Evolutionary conservation across 1,284 basidiomycete species (phyloP), one percentile per base, ranked within the genome.

Genomic region (Apiotrichum montevideense): DNA sequence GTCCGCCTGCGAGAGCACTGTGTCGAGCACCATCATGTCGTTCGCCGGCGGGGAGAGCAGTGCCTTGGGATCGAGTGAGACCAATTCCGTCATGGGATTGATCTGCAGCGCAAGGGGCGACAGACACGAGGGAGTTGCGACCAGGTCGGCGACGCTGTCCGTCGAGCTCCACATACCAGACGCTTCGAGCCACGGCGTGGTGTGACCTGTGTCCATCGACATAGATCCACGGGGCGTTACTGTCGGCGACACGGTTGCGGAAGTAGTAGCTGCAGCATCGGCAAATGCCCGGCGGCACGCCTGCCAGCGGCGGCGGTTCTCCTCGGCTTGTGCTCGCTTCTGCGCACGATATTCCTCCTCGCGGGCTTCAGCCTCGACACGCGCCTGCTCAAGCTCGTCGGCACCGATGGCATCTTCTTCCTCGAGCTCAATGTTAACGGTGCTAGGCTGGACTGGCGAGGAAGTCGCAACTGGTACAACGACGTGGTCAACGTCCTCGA

Each of bases 381-480:
- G 56, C 7, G 69, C 72, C 8, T 52, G 56, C 43, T 74, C 72
- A 3, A 74, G 56, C 46, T 74, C 72, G 13, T 59, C 71, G 1
- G 71, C 66, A 1, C 72, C 72, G 49, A 74, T 71, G 4, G 68
- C 68, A 43, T 63, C 61, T 35, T 57, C 58, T 13, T 34, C 40
- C 52, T 56, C 61, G 4, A 59, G 40, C 46, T 59, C 56, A 44
- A 63, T 56, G 47, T 55, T 56, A 14, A 58, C 47, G 6, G 43
- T 51, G 8, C 50, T 35, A 2, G 51, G 49, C 35, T 21, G 35
- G 21, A 40, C 3, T 3, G 47, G 47, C 4, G 47, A 49, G 5
- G 47, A 49, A 11, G 47, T 11, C 4, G 7, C 47, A 10, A 39
- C 10, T 9, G 10, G 34, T 3, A 39, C 14, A 35, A 47, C n/a